phyloP scores from a whole-genome alignment of 345 rosid species.

The Corchorus olitorius region DNA sequence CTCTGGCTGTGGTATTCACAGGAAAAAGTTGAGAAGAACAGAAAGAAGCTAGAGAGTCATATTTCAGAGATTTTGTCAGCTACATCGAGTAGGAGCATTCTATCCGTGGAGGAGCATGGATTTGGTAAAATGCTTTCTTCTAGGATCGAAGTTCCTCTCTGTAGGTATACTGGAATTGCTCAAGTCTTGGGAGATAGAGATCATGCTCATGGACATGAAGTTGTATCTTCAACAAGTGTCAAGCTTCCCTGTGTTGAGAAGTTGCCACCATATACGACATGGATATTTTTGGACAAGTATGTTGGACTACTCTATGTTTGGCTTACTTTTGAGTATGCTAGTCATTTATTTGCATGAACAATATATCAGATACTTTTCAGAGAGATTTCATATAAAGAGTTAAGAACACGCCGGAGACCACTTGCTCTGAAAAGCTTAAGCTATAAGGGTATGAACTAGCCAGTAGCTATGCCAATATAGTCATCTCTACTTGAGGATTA shows the following conservation, averaged over 20 bases:
- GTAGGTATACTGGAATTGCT: conserved; percentile 55
- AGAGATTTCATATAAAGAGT: neutral
- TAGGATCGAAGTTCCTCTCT: conserved; percentile 59
- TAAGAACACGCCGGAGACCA: neutral
- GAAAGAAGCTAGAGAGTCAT: conserved; percentile 55
- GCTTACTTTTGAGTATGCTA: neutral
- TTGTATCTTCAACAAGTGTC: conserved; percentile 39
- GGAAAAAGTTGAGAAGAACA: conserved; percentile 76
- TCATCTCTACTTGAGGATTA: neutral
- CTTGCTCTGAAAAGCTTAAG: neutral
- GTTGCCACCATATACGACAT: conserved; percentile 89
- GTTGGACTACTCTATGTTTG: conserved; percentile 11
- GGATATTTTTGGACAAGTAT: conserved; percentile 97
- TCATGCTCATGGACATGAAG: conserved; percentile 61
- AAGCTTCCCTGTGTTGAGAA: conserved; percentile 69
- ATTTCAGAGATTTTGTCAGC: conserved; percentile 42
- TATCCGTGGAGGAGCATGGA: conserved; percentile 34
- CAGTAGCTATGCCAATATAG: neutral
- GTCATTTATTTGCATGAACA: neutral
- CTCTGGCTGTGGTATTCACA: conserved; percentile 32
- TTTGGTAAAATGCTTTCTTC: conserved; percentile 34
- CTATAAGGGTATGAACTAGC: neutral
- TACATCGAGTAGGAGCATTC: conserved; percentile 43
- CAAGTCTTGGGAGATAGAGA: conserved; percentile 73
- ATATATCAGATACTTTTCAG: neutral